These are phyloP conservation scores for Sporodiniella umbellata DNA, from an alignment of 371 early-diverging fungal species.

Conservation along the genomic window DNA sequence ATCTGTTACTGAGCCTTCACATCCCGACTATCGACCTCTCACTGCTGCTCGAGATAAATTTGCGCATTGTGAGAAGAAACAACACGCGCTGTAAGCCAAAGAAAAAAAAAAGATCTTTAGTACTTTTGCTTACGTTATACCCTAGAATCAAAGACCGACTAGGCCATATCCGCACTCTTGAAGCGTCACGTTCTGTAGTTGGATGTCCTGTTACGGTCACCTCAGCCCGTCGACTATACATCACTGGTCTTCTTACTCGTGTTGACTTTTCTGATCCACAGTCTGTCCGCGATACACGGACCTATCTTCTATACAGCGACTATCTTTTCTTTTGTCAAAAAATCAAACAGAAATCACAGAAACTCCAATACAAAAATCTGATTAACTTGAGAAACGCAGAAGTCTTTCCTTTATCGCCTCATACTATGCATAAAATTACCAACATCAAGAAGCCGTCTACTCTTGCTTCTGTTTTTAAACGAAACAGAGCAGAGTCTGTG, in stretches of 20 bases:
- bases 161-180: constrained; percentile 13
- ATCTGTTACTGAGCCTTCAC: constrained; percentile 13
- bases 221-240: constrained; percentile 9
- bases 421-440: constrained; percentile 5
- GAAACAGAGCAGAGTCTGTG: constrained; percentile 2
- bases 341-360: constrained; percentile 3
- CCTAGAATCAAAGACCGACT: constrained; percentile 19
- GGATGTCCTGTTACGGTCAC: constrained; percentile 17
- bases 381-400: constrained; percentile 16
- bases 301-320: constrained; percentile 20
- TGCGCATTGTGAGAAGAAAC: constrained; percentile 2
- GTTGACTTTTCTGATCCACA: constrained; percentile 13
- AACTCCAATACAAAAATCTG: constrained; percentile 12
- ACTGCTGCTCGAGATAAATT: constrained; percentile 5
- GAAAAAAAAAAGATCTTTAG: no score
- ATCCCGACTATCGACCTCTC: constrained; percentile 15
- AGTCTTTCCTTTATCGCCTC: constrained; percentile 6
- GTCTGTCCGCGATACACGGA: constrained; percentile 9
- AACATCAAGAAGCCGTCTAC: constrained; percentile 8
- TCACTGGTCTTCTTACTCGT: constrained; percentile 5
- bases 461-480: constrained; percentile 8
- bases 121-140: no score
- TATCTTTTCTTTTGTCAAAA: constrained; percentile 15
- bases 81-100: constrained; percentile 10
- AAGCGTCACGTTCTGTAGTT: constrained; percentile 7